Conservation (phyloP, 2,329 filamentous ascomycete species). For the Trichoderma koningiopsis region DNA sequence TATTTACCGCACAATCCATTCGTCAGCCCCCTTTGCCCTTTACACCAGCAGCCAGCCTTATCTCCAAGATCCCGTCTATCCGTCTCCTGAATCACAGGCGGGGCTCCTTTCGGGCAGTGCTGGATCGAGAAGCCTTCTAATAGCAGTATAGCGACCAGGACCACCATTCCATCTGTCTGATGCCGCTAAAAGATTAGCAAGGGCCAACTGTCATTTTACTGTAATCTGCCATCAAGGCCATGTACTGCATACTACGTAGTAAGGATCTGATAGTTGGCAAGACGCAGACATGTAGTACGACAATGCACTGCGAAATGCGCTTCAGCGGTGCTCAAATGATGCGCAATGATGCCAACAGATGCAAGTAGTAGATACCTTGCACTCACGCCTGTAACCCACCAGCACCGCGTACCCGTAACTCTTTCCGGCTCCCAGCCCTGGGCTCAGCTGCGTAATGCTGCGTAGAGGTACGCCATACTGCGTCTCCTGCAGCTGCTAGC, state of each 20-base stretch:
- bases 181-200: background rate
- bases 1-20: background rate
- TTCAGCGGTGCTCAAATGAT: background rate
- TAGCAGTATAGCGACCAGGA: background rate
- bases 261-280: background rate
- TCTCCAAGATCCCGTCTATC: background rate
- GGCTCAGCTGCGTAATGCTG: conserved; percentile 19
- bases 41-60: background rate
- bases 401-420: background rate
- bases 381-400: background rate
- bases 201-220: background rate
- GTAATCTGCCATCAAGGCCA: background rate
- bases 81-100: conserved; percentile 7
- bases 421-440: background rate
- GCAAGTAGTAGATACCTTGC: background rate
- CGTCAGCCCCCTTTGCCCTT: conserved; percentile 22
- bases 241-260: background rate
- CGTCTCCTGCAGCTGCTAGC: conserved; percentile 13
- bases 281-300: background rate
- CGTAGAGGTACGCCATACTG: background rate
- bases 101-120: conserved; percentile 2
- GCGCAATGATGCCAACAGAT: background rate
- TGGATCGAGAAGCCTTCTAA: conserved; percentile 5
- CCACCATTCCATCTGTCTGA: background rate
- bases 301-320: background rate